Base-by-base conservation (phyloP, 208 protist species). In the Vickermania spadyakhi region DNA sequence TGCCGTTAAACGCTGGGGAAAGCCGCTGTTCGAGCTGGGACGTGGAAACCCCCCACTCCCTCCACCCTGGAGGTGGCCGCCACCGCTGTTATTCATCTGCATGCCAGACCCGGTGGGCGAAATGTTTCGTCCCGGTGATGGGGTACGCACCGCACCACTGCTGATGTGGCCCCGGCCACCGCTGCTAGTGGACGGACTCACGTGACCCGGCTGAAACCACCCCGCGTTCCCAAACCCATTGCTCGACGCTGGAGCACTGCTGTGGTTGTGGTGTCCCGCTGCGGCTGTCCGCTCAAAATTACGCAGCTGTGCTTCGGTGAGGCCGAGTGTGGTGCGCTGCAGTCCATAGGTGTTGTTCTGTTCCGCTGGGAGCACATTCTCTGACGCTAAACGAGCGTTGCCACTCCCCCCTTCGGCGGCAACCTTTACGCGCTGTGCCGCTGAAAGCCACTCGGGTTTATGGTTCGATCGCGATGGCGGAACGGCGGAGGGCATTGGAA, bases 321-420 rank as follows among this genome's bases (percentile, higher is more conserved):
- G 18, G 11, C 36, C 36, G 36, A 18, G 7, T n/a, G 36, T n/a
- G 7, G 36, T 18, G 36, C 36, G 36, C 36, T 45, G 36, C 11
- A 45, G 36, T 45, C 36, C 36, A 18, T 45, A 45, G 36, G 36
- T 45, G 7, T 45, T 7, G 36, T 45, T 45, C 36, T 45, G 36
- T 18, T 45, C 36, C 36, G 36, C 36, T 18, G 36, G 36, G 11
- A 45, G 36, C 11, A 73, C 73, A 51, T 84, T 74, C 66, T 78
- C 64, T 14, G 56, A 64, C 4, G 61, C 64, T 23, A 64, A 70
- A 14, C 77, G 81, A 1, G 62, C 52, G 54, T 73, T 63, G 56
- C 75, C 27, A 21, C 81, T 72, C 52, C 66, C 78, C 64, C 79
- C 64, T 42, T 87, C 76, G 54, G 75, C 64, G 7, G 81, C 77